These are phyloP conservation scores for Aspergillus leporis DNA, from an alignment of 495 filamentous ascomycete genomes.

Conservation along the genomic window DNA sequence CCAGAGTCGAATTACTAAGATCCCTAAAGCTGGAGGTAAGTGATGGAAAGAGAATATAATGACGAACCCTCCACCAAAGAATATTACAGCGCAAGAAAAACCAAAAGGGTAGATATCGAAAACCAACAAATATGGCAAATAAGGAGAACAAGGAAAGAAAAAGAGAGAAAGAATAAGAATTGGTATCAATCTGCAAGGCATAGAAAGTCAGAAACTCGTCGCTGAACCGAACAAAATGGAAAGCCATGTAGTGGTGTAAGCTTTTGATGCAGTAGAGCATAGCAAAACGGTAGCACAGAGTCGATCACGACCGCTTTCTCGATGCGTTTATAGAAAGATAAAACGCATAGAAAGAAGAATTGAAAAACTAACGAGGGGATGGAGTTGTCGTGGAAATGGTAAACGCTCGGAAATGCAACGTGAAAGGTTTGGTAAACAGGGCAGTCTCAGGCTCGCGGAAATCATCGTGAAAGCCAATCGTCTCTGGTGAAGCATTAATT, in stretches of 20 bases:
- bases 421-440: conserved; percentile 23
- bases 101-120: neutral
- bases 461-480: conserved; percentile 28
- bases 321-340: neutral
- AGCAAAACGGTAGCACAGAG: neutral
- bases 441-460: conserved; percentile 28
- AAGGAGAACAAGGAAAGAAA: conserved; percentile 14
- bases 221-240: conserved; percentile 17
- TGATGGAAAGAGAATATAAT: neutral
- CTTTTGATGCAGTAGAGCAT: conserved; percentile 13
- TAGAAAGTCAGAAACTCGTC: conserved; percentile 22
- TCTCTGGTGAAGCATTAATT: conserved; percentile 16
- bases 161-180: conserved; percentile 21
- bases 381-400: conserved; percentile 17
- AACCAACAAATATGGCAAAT: neutral
- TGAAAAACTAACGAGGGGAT: conserved; percentile 11
- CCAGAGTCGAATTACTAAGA: neutral
- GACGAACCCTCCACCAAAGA: neutral
- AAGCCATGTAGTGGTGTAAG: conserved; percentile 11
- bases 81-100: neutral
- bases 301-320: neutral
- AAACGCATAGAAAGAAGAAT: conserved; percentile 4
- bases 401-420: conserved; percentile 24
- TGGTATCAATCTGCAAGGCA: conserved; percentile 44
- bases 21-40: neutral